A percentile compares a stretch with the other conserved stretches of the same genome.
phyloP scores from a whole-genome alignment of 257 asterid species.

The Nicotiana tabacum region DNA sequence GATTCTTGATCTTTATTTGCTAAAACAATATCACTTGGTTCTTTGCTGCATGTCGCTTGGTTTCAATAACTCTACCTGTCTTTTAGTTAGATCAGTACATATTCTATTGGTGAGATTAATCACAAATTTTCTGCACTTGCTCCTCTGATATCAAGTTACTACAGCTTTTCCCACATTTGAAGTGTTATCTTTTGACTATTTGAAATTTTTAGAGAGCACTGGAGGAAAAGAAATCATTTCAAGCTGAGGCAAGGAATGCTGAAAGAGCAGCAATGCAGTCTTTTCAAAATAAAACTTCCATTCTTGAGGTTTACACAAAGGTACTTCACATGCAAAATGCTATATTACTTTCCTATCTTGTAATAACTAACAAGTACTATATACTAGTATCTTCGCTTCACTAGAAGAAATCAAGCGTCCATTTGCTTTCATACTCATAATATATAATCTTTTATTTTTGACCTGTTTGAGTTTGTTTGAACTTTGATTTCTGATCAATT shows the following conservation, averaged over 20 bases:
- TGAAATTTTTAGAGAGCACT: conserved; percentile 50
- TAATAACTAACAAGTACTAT: not conserved
- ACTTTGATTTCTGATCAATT: not conserved
- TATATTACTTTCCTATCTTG: not conserved
- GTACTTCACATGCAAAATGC: conserved; percentile 21
- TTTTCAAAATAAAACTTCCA: conserved; percentile 64
- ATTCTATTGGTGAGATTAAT: not conserved
- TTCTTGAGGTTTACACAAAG: conserved; percentile 67
- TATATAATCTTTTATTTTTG: not conserved
- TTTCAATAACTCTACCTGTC: not conserved
- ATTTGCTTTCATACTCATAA: not conserved
- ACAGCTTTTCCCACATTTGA: not conserved
- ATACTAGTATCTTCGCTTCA: not conserved
- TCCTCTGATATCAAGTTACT: not conserved
- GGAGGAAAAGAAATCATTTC: conserved; percentile 60
- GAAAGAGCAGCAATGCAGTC: conserved; percentile 66
- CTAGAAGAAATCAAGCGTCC: not conserved
- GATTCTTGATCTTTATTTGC: not conserved
- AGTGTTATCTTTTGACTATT: not conserved
- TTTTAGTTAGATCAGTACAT: not conserved
- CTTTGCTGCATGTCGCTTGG: not conserved
- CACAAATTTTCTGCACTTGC: not conserved
- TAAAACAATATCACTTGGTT: not conserved
- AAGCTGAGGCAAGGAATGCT: conserved; percentile 56
- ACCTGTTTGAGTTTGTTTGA: not conserved